Percentiles rank a stretch among this genome's conserved stretches.
phyloP scores from a whole-genome alignment of 352 stramenopile genomes.

The Phytophthora pseudosyringae region DNA sequence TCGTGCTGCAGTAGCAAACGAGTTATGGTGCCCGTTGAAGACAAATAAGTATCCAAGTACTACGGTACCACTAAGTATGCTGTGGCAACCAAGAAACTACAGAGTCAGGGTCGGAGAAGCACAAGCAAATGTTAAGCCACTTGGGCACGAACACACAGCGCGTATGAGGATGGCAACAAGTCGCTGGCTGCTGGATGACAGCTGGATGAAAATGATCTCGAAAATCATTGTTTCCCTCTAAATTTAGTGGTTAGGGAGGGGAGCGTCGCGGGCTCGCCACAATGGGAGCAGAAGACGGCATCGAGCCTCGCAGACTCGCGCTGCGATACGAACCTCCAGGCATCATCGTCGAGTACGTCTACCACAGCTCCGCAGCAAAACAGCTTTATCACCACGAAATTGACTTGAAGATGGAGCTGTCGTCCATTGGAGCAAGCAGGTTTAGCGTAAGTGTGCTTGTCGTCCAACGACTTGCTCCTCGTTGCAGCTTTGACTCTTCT shows the following conservation, averaged over 20 bases:
- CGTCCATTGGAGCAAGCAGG: slow-evolving; percentile 12
- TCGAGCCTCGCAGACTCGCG: slow-evolving; percentile 62
- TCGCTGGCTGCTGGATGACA: background rate
- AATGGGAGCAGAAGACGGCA: slow-evolving; percentile 29
- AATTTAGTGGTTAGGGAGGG: slow-evolving; percentile 19
- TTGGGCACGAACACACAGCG: too few species aligned
- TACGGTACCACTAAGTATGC: background rate
- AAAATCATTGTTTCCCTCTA: slow-evolving; percentile 1
- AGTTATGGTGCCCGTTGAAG: slow-evolving; percentile 50
- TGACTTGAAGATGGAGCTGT: slow-evolving; percentile 39
- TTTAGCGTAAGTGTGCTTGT: slow-evolving; percentile 21
- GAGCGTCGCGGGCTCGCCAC: background rate
- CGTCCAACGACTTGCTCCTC: background rate
- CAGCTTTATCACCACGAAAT: slow-evolving; percentile 75
- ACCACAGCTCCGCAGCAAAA: slow-evolving; percentile 18
- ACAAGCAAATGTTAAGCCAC: too few species aligned
- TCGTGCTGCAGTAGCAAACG: slow-evolving; percentile 61
- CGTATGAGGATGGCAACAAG: background rate
- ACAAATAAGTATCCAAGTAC: slow-evolving; percentile 12
- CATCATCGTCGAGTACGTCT: slow-evolving; percentile 69
- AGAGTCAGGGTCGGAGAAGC: too few species aligned
- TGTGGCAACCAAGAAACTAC: background rate
- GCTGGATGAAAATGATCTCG: background rate
- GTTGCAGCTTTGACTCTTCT: background rate
- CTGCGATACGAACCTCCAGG: slow-evolving; percentile 59